Conservation (phyloP, 1,284 basidiomycete species). For the Malassezia furfur region DNA sequence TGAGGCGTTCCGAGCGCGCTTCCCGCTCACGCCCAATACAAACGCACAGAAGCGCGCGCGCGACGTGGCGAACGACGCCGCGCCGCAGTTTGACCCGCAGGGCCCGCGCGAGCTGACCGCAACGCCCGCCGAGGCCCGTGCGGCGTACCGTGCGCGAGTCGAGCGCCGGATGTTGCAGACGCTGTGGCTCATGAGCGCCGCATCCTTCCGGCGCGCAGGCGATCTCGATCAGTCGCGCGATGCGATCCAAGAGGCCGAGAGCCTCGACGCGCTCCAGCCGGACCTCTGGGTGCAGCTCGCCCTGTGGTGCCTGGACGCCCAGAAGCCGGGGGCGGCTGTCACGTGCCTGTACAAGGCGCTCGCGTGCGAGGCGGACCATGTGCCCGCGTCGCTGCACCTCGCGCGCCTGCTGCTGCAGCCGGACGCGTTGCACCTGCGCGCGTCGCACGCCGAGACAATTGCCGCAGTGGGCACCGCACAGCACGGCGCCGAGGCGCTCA, state of each 20-base stretch:
- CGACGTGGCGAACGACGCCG: slow-evolving; percentile 3
- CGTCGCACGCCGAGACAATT: slow-evolving; percentile 15
- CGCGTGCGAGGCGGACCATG: slow-evolving; percentile 30
- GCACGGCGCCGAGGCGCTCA: slow-evolving; percentile 2
- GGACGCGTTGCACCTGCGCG: slow-evolving; percentile 3
- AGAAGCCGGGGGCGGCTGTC: slow-evolving; percentile 26
- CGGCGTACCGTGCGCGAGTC: slow-evolving; percentile 7
- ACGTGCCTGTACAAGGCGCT: slow-evolving; percentile 46
- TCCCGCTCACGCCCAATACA: slow-evolving; percentile 13
- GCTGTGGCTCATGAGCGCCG: slow-evolving; percentile 86
- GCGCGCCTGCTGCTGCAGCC: slow-evolving; percentile 33
- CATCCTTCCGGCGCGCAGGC: slow-evolving; percentile 78
- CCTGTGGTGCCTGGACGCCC: slow-evolving; percentile 26
- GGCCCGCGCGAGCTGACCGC: slow-evolving; percentile 17
- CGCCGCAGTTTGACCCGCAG: slow-evolving; percentile 10
- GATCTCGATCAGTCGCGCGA: slow-evolving; percentile 80
- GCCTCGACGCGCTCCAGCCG: slow-evolving; percentile 71
- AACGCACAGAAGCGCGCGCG: neutral
- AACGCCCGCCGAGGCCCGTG: slow-evolving; percentile 15
- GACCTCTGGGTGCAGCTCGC: slow-evolving; percentile 77
- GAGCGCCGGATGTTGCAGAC: slow-evolving; percentile 57
- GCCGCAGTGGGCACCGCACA: slow-evolving; percentile 10
- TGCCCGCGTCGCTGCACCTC: slow-evolving; percentile 39
- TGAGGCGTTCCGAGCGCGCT: slow-evolving; percentile 57
- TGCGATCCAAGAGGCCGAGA: slow-evolving; percentile 90